These are phyloP conservation scores for Epichloe baconii DNA, from an alignment of 2,329 filamentous ascomycete genomes.

Conservation along the genomic window DNA sequence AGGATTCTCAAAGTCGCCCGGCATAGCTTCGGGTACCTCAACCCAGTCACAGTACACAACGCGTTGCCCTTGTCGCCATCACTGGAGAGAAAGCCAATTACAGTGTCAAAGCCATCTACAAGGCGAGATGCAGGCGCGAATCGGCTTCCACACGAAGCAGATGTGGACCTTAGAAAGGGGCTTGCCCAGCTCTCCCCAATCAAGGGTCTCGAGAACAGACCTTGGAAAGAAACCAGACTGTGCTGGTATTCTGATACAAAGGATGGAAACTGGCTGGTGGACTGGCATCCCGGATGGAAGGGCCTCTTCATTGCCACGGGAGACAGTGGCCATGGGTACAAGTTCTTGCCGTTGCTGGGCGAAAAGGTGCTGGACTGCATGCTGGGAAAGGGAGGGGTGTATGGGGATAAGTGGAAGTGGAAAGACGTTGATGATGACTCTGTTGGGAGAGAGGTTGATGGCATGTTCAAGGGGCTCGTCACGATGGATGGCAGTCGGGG, in stretches of 20 bases:
- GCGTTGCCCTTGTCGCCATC: slow-evolving; percentile 20
- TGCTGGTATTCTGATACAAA: slow-evolving; percentile 71
- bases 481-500: slow-evolving; percentile 43
- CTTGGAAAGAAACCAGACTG: slow-evolving; percentile 48
- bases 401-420: slow-evolving; percentile 49
- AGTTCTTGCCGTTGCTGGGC: slow-evolving; percentile 55
- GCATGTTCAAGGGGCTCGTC: slow-evolving; percentile 25
- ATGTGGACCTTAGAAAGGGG: slow-evolving; percentile 45
- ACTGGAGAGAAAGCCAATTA: slow-evolving; percentile 15
- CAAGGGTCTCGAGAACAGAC: slow-evolving; percentile 39
- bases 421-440: slow-evolving; percentile 38
- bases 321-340: slow-evolving; percentile 54
- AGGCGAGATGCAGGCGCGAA: slow-evolving; percentile 27
- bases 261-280: slow-evolving; percentile 57
- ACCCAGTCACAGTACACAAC: slow-evolving; percentile 28
- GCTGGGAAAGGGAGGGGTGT: slow-evolving; percentile 31
- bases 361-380: slow-evolving; percentile 47
- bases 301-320: slow-evolving; percentile 49
- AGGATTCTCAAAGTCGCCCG: slow-evolving; percentile 55
- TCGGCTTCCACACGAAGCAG: slow-evolving; percentile 45
- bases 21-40: slow-evolving; percentile 56
- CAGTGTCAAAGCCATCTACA: slow-evolving; percentile 24
- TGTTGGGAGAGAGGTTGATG: slow-evolving; percentile 20
- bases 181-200: slow-evolving; percentile 48
- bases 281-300: slow-evolving; percentile 50